These are phyloP conservation scores for Perilla frutescens DNA, from an alignment of 257 asterid species.

Conservation along the genomic window DNA sequence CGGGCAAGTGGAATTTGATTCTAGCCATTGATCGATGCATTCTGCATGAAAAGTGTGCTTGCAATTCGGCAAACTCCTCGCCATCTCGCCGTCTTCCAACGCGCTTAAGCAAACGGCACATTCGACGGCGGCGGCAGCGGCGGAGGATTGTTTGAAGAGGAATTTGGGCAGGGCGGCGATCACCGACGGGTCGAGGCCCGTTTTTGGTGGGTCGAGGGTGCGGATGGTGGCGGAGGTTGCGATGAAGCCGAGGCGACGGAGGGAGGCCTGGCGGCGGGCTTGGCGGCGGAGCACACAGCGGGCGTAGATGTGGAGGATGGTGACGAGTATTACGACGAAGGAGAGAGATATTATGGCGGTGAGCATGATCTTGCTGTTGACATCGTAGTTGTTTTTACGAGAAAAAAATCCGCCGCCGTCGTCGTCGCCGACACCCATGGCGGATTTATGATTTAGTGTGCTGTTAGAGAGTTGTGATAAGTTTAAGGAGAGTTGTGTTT, in stretches of 20 bases:
- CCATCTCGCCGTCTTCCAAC: constrained; percentile 72
- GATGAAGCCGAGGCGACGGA: constrained; percentile 45
- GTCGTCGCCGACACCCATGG: constrained; percentile 52
- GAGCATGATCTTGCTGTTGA: constrained; percentile 72
- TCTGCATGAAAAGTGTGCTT: constrained; percentile 76
- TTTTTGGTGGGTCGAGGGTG: constrained; percentile 46
- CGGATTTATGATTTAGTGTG: background rate
- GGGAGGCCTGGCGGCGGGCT: constrained; percentile 57
- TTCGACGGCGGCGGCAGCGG: constrained; percentile 35
- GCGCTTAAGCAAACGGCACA: constrained; percentile 74
- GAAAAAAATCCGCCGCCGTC: background rate
- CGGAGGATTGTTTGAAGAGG: constrained; percentile 37
- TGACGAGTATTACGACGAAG: constrained; percentile 58
- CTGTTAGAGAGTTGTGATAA: background rate
- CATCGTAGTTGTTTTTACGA: constrained; percentile 27
- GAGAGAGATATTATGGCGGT: constrained; percentile 72
- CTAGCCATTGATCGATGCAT: constrained; percentile 79
- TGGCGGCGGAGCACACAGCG: constrained; percentile 70
- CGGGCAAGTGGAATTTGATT: constrained; percentile 75
- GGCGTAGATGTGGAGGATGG: constrained; percentile 74
- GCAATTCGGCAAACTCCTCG: constrained; percentile 70
- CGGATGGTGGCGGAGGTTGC: constrained; percentile 36
- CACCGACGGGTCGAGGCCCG: constrained; percentile 64
- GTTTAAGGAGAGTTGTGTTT: background rate
- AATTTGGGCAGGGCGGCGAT: constrained; percentile 61